Conservation (phyloP, 1,139 yeast species). For the Geotrichum aggregatum region DNA sequence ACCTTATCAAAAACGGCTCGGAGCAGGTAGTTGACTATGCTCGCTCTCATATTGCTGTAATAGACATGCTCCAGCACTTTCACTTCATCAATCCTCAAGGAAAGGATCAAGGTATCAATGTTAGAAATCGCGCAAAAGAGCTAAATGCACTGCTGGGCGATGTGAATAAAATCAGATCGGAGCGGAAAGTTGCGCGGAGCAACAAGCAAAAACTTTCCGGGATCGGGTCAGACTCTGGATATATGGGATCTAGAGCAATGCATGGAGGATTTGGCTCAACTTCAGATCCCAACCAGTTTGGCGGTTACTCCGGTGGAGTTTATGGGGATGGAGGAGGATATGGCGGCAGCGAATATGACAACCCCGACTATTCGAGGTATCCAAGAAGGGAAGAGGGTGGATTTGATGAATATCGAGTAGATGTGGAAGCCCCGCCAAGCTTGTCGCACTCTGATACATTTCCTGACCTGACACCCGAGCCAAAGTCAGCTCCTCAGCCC, state of each 20-base stretch:
- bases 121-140: slow-evolving; percentile 82
- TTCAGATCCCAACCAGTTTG: slow-evolving; percentile 41
- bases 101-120: slow-evolving; percentile 92
- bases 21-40: slow-evolving; percentile 95
- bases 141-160: slow-evolving; percentile 67
- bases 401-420: slow-evolving; percentile 67
- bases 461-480: slow-evolving; percentile 20
- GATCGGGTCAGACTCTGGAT: slow-evolving; percentile 40
- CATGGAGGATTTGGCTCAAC: slow-evolving; percentile 15
- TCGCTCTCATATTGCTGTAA: slow-evolving; percentile 71
- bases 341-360: slow-evolving; percentile 39
- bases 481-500: slow-evolving; percentile 34
- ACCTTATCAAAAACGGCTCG: slow-evolving; percentile 83
- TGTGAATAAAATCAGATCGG: slow-evolving; percentile 70
- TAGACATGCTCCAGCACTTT: slow-evolving; percentile 86
- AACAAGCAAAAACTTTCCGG: slow-evolving; percentile 59
- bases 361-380: slow-evolving; percentile 30
- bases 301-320: slow-evolving; percentile 48
- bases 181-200: slow-evolving; percentile 80
- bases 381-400: slow-evolving; percentile 34
- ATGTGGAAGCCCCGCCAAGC: slow-evolving; percentile 17
- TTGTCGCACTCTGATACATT: background rate
- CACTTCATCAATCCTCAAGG: slow-evolving; percentile 93
- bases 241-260: slow-evolving; percentile 33
- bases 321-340: slow-evolving; percentile 81